Base-by-base conservation (phyloP, 768 basidiomycete genomes). In the Termitomyces sp. region DNA sequence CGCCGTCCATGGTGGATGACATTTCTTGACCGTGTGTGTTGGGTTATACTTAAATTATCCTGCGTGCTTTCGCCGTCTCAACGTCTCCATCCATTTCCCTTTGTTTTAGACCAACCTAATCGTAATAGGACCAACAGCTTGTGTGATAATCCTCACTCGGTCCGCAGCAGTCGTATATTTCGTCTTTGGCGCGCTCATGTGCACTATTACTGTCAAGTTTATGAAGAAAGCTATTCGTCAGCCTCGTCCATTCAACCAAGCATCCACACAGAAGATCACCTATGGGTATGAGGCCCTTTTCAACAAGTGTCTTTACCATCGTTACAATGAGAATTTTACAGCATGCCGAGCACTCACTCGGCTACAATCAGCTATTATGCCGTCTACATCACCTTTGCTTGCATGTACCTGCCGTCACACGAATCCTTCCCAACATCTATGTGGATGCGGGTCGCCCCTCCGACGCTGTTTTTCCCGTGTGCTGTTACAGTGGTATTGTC, bases 311-410 rank as follows among this genome's bases (percentile, higher is more conserved):
- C 7, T 31, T 46, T 36, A 54, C 35, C 15, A 35, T 39, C 3
- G 18, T 29, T 13, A 31, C 20, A 31, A 41, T 16, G 40, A 41
- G 16, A 16, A 9, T 13, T 40, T 41, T 5, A 25, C 64, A 91
- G 90, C 12, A 91, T 92, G 90, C 90, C 90, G 5, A 89, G 86
- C 58, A 91, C 90, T 5, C 90, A 92, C 66, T 85, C 89, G 11
- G 84, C 88, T 10, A 72, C 76, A 5, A 88, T 88, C 60, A 75
- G 77, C 2, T 91, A 77, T 70, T 86, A 80, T 63, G 83, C 81
- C 9, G 73, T 77, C 2, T 91, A 82, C 63, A 77, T 83, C 23
- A 59, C 77, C 12, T 71, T 90, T 11, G 82, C 87, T 12, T 81
- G 79, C 60, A 20, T 71, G 5, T 76, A 77, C 62, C 76, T 89